A percentile compares a stretch with the other conserved stretches of the same genome.
phyloP scores from a whole-genome alignment of 208 protist species.

The Wallacemonas collosoma region DNA sequence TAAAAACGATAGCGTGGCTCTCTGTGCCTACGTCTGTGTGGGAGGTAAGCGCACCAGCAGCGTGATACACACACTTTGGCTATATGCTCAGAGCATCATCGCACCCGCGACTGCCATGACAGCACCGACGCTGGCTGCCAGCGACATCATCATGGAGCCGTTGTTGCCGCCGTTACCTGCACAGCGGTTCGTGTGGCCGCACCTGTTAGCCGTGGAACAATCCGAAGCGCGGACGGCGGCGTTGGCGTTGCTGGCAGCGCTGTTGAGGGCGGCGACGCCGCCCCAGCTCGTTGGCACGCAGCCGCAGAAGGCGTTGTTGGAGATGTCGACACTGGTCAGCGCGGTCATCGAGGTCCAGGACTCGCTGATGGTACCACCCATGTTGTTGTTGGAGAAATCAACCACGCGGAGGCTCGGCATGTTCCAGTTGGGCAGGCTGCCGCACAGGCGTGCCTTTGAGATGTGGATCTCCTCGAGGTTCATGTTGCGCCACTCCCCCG shows the following conservation, averaged over 20 bases:
- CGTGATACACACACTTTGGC: background rate
- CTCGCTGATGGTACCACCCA: slow-evolving; percentile 18
- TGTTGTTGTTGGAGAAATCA: slow-evolving; percentile 16
- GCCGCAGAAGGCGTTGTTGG: slow-evolving; percentile 20
- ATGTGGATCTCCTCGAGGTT: slow-evolving; percentile 18
- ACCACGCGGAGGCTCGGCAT: slow-evolving; percentile 11
- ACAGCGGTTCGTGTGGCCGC: background rate
- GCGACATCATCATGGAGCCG: background rate
- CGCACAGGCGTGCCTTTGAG: slow-evolving; percentile 26
- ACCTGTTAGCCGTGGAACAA: background rate
- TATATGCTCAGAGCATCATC: slow-evolving; percentile 2
- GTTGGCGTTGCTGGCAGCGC: slow-evolving; percentile 11
- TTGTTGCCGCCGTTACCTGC: background rate
- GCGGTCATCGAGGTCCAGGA: slow-evolving; percentile 14
- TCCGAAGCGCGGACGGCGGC: background rate
- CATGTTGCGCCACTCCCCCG: slow-evolving; percentile 26
- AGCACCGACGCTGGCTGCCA: background rate
- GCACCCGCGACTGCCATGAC: background rate
- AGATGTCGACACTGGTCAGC: slow-evolving; percentile 18
- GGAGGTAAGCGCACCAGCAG: no score
- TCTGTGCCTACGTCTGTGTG: no score
- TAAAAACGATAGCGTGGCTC: no score
- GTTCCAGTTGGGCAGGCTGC: slow-evolving; percentile 27
- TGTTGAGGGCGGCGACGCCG: slow-evolving; percentile 13
- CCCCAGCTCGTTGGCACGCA: slow-evolving; percentile 9